Conservation (phyloP, 768 basidiomycete species). For the Pleurotus djamor region DNA sequence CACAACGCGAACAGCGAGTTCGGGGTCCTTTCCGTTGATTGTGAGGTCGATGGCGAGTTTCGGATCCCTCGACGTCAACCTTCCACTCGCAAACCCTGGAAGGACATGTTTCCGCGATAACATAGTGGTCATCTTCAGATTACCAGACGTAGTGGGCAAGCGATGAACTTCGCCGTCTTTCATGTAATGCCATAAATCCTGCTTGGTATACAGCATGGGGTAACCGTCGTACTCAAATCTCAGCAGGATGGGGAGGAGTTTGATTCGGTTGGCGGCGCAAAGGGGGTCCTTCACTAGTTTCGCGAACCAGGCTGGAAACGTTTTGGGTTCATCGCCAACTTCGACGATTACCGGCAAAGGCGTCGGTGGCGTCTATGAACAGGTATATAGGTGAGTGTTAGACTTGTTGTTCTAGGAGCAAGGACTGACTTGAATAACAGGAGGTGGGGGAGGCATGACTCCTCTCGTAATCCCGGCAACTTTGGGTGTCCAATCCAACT, state of each 20-base stretch:
- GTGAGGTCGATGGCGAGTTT: constrained; percentile 49
- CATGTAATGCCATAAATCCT: constrained; percentile 70
- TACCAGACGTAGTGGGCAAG: constrained; percentile 40
- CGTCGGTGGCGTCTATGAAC: no score
- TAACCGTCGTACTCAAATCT: constrained; percentile 56
- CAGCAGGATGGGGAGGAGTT: constrained; percentile 68
- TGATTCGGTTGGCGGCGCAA: constrained; percentile 37
- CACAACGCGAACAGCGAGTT: background rate
- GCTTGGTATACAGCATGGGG: constrained; percentile 51
- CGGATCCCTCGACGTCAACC: constrained; percentile 35
- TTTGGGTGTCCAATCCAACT: constrained; percentile 96
- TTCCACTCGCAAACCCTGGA: constrained; percentile 38
- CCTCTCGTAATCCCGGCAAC: constrained; percentile 69
- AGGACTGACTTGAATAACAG: background rate
- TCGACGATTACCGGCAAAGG: background rate
- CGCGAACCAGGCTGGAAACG: constrained; percentile 57
- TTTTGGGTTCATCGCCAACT: background rate
- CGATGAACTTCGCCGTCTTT: constrained; percentile 26
- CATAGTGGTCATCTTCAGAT: constrained; percentile 38
- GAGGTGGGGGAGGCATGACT: constrained; percentile 24
- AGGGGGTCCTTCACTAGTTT: constrained; percentile 44
- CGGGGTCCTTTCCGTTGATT: constrained; percentile 18
- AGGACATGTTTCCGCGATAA: constrained; percentile 46
- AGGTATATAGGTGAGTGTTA: no score
- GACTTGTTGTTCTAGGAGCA: no score